A percentile compares a stretch with the other conserved stretches of the same genome.
Evolutionary conservation across 2,329 filamentous ascomycete genomes (phyloP).

Genomic region (Helminthosporium solani): DNA sequence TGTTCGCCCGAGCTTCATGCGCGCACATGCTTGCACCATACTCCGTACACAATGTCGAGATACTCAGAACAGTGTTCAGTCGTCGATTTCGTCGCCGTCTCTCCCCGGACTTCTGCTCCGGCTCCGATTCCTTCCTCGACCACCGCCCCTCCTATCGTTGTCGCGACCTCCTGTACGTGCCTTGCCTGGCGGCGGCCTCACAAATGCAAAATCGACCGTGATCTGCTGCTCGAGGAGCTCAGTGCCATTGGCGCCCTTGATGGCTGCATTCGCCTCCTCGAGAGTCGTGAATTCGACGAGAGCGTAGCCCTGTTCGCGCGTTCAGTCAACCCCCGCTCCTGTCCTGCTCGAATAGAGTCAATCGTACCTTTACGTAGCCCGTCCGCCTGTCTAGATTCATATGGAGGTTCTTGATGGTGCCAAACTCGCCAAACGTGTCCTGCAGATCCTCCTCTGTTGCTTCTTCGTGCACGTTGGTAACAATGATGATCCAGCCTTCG

Average conservation of each 20-base stretch:
- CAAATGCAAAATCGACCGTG: conserved; percentile 81
- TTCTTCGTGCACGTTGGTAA: conserved; percentile 85
- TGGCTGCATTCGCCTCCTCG: conserved; percentile 76
- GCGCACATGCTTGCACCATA: too few species aligned
- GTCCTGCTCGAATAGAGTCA: background rate
- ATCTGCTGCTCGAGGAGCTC: conserved; percentile 82
- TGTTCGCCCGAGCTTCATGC: too few species aligned
- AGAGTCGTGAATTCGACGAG: conserved; percentile 82
- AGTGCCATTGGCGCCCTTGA: conserved; percentile 73
- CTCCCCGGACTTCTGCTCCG: conserved; percentile 48
- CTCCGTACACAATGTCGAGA: background rate
- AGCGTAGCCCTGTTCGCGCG: conserved; percentile 69
- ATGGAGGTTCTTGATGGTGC: conserved; percentile 85
- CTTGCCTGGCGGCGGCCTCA: conserved; percentile 68
- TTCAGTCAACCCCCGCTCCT: conserved; percentile 7
- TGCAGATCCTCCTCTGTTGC: conserved; percentile 80
- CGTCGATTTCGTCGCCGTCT: conserved; percentile 37
- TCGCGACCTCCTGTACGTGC: conserved; percentile 36
- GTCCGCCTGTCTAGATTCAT: conserved; percentile 79
- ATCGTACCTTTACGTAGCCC: conserved; percentile 76
- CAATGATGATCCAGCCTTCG: conserved; percentile 85
- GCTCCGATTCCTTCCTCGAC: conserved; percentile 43
- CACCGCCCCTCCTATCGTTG: conserved; percentile 33
- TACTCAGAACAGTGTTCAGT: conserved; percentile 13
- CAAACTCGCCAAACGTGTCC: conserved; percentile 79